Evolutionary conservation across 2,329 filamentous ascomycete genomes (phyloP), one percentile per base, ranked within the genome.

Genomic region (Colletotrichum horii): DNA sequence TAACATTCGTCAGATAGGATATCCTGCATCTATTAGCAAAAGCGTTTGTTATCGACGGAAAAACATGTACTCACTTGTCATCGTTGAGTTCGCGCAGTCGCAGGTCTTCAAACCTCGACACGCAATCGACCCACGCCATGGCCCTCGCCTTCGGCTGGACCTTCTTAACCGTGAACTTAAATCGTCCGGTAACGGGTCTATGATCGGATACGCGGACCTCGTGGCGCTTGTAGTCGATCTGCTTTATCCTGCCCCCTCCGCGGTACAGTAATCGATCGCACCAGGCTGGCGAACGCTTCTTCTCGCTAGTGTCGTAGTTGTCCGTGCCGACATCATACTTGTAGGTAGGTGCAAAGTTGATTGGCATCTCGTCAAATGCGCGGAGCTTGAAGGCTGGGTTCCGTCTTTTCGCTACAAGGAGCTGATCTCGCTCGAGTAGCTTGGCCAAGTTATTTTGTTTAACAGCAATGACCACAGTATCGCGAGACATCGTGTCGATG

Each of bases 301-400:
- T 99, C 84, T 99, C 97, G 80, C 94, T 96, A 1, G 94, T 94
- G 83, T 99, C 97, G 83, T 98, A 99, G 8, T 92, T 94, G 82
- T 98, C 96, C 0, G 95, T 97, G 19, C 96, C 96, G 1, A 98
- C 95, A 80, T 99, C 97, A 83, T 99, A 99, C 83, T 99, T 99
- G 88, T 99, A 99, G 0, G 97, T 99, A 1, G 97, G 97, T 9
- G 95, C 93, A 83, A 99, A 99, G 0, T 92, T 94, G 80, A 99
- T 98, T 1, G 94, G 94, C 71, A 94, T 89, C 85, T 99, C 97
- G n/a, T 94, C 93, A 83, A 99, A 98, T 0, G 95, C 94, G 24
- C 96, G 93, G 7, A 99, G 90, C 32, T 95, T 92, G 86, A 98
- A 98, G 0, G 93, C 94, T 0, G 96, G 96, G 80, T 98, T 98